Conservation (phyloP, 208 protist species). For the Sergeia podlipaevii region DNA sequence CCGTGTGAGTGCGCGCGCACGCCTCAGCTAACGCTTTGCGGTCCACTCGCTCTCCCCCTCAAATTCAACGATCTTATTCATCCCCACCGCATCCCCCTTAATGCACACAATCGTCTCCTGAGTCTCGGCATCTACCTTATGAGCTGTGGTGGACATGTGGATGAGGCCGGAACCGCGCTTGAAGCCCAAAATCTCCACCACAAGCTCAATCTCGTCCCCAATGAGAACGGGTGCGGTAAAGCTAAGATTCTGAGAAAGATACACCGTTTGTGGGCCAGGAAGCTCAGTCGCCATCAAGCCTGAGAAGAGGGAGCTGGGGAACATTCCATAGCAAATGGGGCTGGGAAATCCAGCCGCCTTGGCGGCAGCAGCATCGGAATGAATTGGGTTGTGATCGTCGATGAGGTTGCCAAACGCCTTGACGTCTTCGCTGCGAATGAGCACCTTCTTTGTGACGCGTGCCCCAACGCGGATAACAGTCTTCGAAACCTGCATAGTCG, state of each 20-base stretch:
- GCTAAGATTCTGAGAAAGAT: conserved; percentile 76
- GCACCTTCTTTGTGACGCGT: conserved; percentile 31
- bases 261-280: conserved; percentile 81
- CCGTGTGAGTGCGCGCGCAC: too few species aligned
- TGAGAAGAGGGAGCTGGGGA: conserved; percentile 84
- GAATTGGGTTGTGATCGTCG: conserved; percentile 85
- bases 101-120: conserved; percentile 54
- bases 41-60: conserved; percentile 82
- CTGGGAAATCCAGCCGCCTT: conserved; percentile 73
- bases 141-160: conserved; percentile 61
- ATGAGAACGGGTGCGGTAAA: conserved; percentile 79
- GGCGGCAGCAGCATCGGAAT: conserved; percentile 51
- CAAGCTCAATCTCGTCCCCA: conserved; percentile 71
- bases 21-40: too few species aligned
- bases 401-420: conserved; percentile 71
- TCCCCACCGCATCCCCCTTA: conserved; percentile 69
- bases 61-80: conserved; percentile 77
- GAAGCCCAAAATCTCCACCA: conserved; percentile 68
- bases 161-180: conserved; percentile 55
- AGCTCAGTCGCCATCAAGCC: conserved; percentile 77
- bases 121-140: conserved; percentile 46
- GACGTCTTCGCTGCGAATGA: conserved; percentile 53
- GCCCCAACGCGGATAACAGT: conserved; percentile 69
- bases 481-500: conserved; percentile 7
- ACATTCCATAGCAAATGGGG: conserved; percentile 79